phyloP scores from a whole-genome alignment of 2,329 filamentous ascomycete genomes.

The Paraphoma sp. region DNA sequence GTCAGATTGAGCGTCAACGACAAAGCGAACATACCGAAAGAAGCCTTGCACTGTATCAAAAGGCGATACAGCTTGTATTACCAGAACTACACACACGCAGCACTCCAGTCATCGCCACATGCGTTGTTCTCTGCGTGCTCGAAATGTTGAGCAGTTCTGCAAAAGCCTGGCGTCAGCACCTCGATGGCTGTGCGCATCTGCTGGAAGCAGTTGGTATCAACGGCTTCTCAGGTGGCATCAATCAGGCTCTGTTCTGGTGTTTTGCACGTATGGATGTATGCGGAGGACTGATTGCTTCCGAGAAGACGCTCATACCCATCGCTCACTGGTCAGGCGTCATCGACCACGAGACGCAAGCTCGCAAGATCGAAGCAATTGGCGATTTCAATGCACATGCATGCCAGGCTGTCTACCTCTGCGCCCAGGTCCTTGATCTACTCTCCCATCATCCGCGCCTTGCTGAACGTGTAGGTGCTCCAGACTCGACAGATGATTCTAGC shows the following conservation, averaged over 20 bases:
- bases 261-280: constrained; percentile 63
- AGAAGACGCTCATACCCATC: constrained; percentile 58
- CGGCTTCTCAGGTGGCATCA: constrained; percentile 58
- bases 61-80: constrained; percentile 58
- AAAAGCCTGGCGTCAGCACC: constrained; percentile 58
- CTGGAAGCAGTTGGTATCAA: constrained; percentile 60
- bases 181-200: constrained; percentile 60
- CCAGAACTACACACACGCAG: constrained; percentile 57
- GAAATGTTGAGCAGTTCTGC: constrained; percentile 55
- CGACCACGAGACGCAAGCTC: constrained; percentile 24
- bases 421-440: constrained; percentile 57
- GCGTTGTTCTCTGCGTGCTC: constrained; percentile 61
- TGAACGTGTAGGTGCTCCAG: constrained; percentile 41
- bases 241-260: constrained; percentile 62
- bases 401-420: constrained; percentile 59
- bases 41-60: constrained; percentile 58
- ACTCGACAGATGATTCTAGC: too few species aligned
- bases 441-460: constrained; percentile 57
- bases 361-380: constrained; percentile 43
- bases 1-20: constrained; percentile 58
- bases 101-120: constrained; percentile 60
- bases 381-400: constrained; percentile 55
- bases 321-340: constrained; percentile 50
- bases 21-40: constrained; percentile 50
- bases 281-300: constrained; percentile 56